These are phyloP conservation scores for Oryza glumipatula DNA, from an alignment of 176 grass and related monocot genomes.

Conservation along the genomic window DNA sequence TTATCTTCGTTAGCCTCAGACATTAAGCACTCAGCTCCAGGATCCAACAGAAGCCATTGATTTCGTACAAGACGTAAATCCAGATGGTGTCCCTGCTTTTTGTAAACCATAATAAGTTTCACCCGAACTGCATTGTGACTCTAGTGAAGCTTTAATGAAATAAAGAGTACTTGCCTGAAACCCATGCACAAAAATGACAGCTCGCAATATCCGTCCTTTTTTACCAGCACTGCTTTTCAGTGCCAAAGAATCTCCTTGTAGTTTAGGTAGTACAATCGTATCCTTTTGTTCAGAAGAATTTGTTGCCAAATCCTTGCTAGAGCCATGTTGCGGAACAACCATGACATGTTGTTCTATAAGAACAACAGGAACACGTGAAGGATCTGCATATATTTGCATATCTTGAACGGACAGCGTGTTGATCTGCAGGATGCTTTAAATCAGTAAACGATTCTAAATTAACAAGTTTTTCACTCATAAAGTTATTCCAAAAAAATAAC, in stretches of 20 bases:
- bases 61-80: conserved; percentile 94
- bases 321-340: conserved; percentile 83
- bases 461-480: not conserved
- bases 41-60: conserved; percentile 95
- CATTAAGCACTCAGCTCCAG: conserved; percentile 96
- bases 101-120: conserved; percentile 25
- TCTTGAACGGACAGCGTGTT: conserved; percentile 83
- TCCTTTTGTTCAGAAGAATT: conserved; percentile 56
- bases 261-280: conserved; percentile 64
- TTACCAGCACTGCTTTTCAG: conserved; percentile 57
- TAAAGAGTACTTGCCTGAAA: conserved; percentile 75
- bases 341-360: conserved; percentile 93
- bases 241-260: conserved; percentile 50
- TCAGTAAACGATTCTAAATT: conserved; percentile 24
- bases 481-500: conserved; percentile 26
- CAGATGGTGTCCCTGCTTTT: conserved; percentile 89
- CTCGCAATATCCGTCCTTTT: conserved; percentile 70
- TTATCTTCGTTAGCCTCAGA: conserved; percentile 98
- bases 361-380: conserved; percentile 88
- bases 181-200: conserved; percentile 94
- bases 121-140: conserved; percentile 31
- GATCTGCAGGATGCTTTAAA: conserved; percentile 65
- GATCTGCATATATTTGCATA: conserved; percentile 95
- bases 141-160: conserved; percentile 12
- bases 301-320: conserved; percentile 52